A percentile compares a stretch with the other conserved stretches of the same genome.
Conservation (phyloP, 2,329 filamentous ascomycete species). For the Tolypocladium paradoxum region DNA sequence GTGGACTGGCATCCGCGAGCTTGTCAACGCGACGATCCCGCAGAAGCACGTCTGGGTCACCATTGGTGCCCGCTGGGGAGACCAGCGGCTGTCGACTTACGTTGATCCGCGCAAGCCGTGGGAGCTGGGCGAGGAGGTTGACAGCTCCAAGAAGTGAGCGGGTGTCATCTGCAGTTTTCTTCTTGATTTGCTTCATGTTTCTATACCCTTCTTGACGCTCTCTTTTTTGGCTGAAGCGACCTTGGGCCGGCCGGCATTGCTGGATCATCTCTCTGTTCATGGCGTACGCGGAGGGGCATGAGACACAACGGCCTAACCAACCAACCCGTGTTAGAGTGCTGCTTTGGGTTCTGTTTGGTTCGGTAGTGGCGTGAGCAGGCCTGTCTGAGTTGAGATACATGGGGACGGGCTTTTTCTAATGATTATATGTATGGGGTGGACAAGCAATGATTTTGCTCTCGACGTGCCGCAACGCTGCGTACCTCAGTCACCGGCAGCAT, state of each 20-base stretch:
- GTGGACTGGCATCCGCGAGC: conserved; percentile 50
- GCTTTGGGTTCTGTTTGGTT: background rate
- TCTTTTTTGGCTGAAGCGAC: conserved; percentile 3
- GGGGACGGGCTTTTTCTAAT: background rate
- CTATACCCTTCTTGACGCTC: conserved; percentile 1
- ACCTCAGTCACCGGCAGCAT: background rate
- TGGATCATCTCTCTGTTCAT: conserved; percentile 3
- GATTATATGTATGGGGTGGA: background rate
- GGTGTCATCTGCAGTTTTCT: conserved; percentile 5
- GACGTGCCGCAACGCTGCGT: background rate
- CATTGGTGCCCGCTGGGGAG: conserved; percentile 52
- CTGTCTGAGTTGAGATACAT: background rate
- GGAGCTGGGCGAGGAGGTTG: conserved; percentile 44
- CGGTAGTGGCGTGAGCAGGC: background rate
- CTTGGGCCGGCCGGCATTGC: conserved; percentile 5
- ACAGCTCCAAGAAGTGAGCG: conserved; percentile 20
- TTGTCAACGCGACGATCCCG: conserved; percentile 35
- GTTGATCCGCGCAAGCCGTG: conserved; percentile 44
- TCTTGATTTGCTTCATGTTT: conserved; percentile 6
- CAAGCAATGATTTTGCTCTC: background rate
- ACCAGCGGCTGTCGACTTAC: conserved; percentile 41
- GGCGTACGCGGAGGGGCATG: conserved; percentile 6
- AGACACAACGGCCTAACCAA: conserved; percentile 2
- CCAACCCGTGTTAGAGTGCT: background rate
- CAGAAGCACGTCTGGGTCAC: conserved; percentile 60